Base-by-base conservation (phyloP, 345 rosid genomes). In the Acer campestre region DNA sequence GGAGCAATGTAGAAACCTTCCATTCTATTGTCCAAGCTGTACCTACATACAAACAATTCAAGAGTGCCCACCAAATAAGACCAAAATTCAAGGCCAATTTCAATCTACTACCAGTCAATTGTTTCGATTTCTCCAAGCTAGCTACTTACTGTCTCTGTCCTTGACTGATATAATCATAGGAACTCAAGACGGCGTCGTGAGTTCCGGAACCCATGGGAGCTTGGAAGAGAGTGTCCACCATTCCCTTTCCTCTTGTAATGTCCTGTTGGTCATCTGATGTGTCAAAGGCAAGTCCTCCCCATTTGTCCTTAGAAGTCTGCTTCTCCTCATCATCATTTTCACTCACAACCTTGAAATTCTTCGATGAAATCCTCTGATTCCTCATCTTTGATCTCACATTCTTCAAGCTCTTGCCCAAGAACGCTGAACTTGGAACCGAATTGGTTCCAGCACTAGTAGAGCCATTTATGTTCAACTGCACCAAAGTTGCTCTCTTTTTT, bases 1-100 rank as follows among this genome's bases (percentile, higher is more conserved):
- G 90, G 90, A 38, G 90, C 92, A 77, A 85, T 85, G 78, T 89
- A 89, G 49, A 84, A 82, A 6, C 92, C 92, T 74, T 89, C 84
- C 84, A 89, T 69, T 42, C 0, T 79, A 75, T 89, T 89, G 74
- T 89, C 89, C 59, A 87, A 48, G 13, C 42, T 69, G 64, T 73
- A 85, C 68, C 88, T 86, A 8, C 22, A 75, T 86, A 8, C 22
- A 75, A 65, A 22, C 40, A 58, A 10, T 12, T 9, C 66, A 35
- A 49, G 0, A 31, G 12, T 17, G 18, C 17, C 49, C 51, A 31
- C 38, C 38, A 35, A 35, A 4, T 35, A 49, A 11, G 20, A 31
- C 27, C 70, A 75, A n/a, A 31, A 48, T 49, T 64, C 14, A 27
- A 46, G 25, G 12, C 44, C 42, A 63, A 11, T 13, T n/a, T n/a